These are phyloP conservation scores for Rosa hybrid DNA, from an alignment of 331 rosid genomes.

Conservation along the genomic window DNA sequence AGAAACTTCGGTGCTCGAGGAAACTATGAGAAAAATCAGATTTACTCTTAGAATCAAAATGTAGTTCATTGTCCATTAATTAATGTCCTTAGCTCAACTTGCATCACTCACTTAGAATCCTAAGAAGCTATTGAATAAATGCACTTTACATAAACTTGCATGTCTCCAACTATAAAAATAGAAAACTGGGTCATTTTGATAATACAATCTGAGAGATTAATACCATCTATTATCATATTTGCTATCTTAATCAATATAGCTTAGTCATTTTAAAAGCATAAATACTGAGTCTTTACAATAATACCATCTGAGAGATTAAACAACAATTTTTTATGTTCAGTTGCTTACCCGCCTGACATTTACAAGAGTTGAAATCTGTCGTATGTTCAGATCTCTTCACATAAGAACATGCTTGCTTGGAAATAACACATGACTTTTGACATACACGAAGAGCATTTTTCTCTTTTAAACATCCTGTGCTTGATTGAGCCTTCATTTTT, in stretches of 20 bases:
- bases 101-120: neutral
- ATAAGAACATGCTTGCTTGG: constrained; percentile 63
- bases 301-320: neutral
- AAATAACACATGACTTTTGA: constrained; percentile 68
- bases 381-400: constrained; percentile 45
- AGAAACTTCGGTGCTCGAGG: constrained; percentile 42
- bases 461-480: constrained; percentile 67
- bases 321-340: neutral
- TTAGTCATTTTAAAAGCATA: neutral
- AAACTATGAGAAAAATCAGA: constrained; percentile 48
- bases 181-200: neutral
- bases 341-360: constrained; percentile 43
- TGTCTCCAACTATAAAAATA: constrained; percentile 8
- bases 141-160: neutral
- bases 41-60: neutral
- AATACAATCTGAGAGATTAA: no score
- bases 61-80: neutral
- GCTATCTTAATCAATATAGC: neutral
- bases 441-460: constrained; percentile 71
- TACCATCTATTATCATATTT: neutral
- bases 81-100: neutral
- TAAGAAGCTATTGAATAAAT: neutral
- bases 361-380: constrained; percentile 49
- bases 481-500: constrained; percentile 83
- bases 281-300: neutral